These are phyloP conservation scores for Candida tibetensis DNA, from an alignment of 805 yeast species.

Conservation along the genomic window DNA sequence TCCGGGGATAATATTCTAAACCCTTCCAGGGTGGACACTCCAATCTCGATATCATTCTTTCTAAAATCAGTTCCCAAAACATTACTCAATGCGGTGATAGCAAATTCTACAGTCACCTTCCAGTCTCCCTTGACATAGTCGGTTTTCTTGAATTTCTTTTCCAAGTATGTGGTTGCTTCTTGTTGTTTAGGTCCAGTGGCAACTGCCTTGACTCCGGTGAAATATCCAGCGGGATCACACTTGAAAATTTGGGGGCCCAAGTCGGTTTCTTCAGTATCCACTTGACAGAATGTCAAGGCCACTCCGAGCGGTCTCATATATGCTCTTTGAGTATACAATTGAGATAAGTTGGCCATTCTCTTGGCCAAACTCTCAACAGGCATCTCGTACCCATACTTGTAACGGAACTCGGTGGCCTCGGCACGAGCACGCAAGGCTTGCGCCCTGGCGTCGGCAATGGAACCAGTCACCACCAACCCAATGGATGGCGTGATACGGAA, in stretches of 20 bases:
- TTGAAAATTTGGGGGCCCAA: slow-evolving; percentile 86
- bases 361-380: slow-evolving; percentile 91
- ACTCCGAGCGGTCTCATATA: slow-evolving; percentile 98
- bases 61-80: slow-evolving; percentile 91
- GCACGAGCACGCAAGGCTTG: slow-evolving; percentile 86
- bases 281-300: slow-evolving; percentile 80
- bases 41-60: slow-evolving; percentile 90
- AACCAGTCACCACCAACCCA: slow-evolving; percentile 92
- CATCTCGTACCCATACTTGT: slow-evolving; percentile 94
- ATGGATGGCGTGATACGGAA: slow-evolving; percentile 77
- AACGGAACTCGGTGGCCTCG: slow-evolving; percentile 95
- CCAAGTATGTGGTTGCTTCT: slow-evolving; percentile 85
- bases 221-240: slow-evolving; percentile 98
- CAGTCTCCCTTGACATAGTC: slow-evolving; percentile 74
- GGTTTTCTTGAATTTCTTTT: slow-evolving; percentile 78
- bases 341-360: slow-evolving; percentile 93
- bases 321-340: slow-evolving; percentile 95
- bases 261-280: slow-evolving; percentile 61
- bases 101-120: slow-evolving; percentile 86
- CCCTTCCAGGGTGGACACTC: slow-evolving; percentile 73
- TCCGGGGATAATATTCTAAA: slow-evolving; percentile 75
- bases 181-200: slow-evolving; percentile 98
- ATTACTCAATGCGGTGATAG: slow-evolving; percentile 80
- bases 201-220: slow-evolving; percentile 83
- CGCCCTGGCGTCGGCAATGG: slow-evolving; percentile 92